Conservation (phyloP, 768 basidiomycete species). For the Pleurotus tuoliensis region DNA sequence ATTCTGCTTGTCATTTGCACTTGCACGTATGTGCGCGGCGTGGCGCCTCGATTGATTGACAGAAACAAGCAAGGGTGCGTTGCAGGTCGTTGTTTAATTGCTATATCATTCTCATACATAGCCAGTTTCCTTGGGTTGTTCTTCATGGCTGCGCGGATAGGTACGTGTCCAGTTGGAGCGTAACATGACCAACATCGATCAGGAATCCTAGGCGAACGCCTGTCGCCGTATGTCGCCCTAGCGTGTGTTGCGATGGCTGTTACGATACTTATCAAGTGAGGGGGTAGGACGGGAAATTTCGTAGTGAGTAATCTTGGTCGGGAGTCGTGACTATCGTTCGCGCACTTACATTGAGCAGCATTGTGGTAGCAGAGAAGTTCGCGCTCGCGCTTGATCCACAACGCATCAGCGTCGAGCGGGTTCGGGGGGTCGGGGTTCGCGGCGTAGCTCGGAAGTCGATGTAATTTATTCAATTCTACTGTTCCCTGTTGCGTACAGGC, state of each 20-base stretch:
- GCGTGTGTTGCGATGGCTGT: conserved; percentile 91
- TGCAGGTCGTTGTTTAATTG: neutral
- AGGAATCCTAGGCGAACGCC: conserved; percentile 68
- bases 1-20: conserved; percentile 94
- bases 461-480: neutral
- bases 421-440: too few species aligned
- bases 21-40: conserved; percentile 90
- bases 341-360: neutral
- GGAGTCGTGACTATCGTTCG: neutral
- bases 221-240: conserved; percentile 93
- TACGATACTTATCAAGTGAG: conserved; percentile 11
- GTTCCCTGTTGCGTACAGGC: neutral
- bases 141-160: conserved; percentile 95
- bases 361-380: neutral
- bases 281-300: neutral
- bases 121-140: conserved; percentile 87
- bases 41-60: conserved; percentile 87
- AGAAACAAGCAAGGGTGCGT: conserved; percentile 90
- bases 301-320: neutral
- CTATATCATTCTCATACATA: neutral
- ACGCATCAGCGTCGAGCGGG: too few species aligned
- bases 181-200: neutral
- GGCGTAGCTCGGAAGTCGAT: neutral
- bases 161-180: conserved; percentile 35
- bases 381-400: too few species aligned